Base-by-base conservation (phyloP, 148 eudicot species). In the Rhododendron simsii region DNA sequence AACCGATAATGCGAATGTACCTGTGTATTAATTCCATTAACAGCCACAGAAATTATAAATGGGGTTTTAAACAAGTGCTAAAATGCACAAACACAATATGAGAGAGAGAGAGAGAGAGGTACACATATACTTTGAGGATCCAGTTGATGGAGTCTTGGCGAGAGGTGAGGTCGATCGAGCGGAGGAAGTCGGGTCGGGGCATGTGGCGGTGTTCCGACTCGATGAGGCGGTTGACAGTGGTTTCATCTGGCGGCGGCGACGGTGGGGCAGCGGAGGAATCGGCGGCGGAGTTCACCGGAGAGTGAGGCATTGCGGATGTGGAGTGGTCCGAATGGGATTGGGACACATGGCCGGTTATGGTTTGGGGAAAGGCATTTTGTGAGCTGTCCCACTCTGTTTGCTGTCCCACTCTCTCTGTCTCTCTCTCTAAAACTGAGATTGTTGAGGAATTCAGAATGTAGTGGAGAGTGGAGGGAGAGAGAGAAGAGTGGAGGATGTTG, bases 131-230 rank as follows among this genome's bases (percentile, higher is more conserved):
- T 84, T 76, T 81, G 82, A 90, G 89, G 51, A 90, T 90, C 88
- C 89, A 90, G 79, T 84, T 81, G 57, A 90, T 81, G 51, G 90
- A 86, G 85, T 88, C 88, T 77, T 87, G 91, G 77, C 91, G 91
- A 33, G 86, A 69, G 80, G 89, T 83, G 84, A 84, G 87, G 76
- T 83, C 82, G 35, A 85, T 77, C 30, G 85, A 85, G 48, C 78
- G 73, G 84, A 89, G 7, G 88, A 86, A 84, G 69, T 87, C 88
- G 6, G 85, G 76, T 6, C 5, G 85, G 74, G 88, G 88, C 88
- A 84, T 51, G 78, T 81, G 61, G 13, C 30, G 83, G 83, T 10
- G 61, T 78, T 89, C 89, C n/a, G 87, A 84, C 26, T n/a, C 83
- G 50, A 89, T 45, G 78, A 89, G 63, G 7, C 44, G 51, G 21